Conservation (phyloP, 495 filamentous ascomycete species). For the Trichoderma virens region DNA sequence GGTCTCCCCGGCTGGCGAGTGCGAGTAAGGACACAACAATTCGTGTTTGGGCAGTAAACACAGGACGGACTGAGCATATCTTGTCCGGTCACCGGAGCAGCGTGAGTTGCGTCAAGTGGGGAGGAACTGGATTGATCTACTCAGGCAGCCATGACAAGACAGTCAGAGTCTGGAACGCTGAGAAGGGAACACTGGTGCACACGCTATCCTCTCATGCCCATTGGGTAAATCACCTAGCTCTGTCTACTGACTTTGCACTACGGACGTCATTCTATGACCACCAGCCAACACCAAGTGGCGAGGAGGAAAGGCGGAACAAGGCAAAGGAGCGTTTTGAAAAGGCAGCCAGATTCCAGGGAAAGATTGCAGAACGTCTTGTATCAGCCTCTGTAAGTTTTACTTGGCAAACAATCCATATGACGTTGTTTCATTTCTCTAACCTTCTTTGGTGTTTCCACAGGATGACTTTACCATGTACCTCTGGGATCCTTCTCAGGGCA, state of each 20-base stretch:
- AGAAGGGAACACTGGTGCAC: constrained; percentile 69
- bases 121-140: constrained; percentile 70
- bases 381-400: constrained; percentile 47
- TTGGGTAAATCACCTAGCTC: constrained; percentile 91
- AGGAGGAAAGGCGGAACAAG: constrained; percentile 63
- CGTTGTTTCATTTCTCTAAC: neutral
- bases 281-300: constrained; percentile 54
- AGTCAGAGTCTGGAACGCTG: constrained; percentile 83
- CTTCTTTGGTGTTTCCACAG: neutral
- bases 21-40: constrained; percentile 87
- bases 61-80: constrained; percentile 68
- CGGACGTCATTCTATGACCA: constrained; percentile 86
- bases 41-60: constrained; percentile 77
- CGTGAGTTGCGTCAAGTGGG: constrained; percentile 90
- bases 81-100: constrained; percentile 82
- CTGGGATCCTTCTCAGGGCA: constrained; percentile 77
- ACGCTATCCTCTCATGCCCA: constrained; percentile 78
- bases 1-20: constrained; percentile 73
- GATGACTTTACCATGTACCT: constrained; percentile 97
- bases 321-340: constrained; percentile 82
- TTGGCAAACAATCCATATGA: constrained; percentile 27
- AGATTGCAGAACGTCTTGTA: constrained; percentile 77
- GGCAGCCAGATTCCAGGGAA: constrained; percentile 70
- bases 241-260: constrained; percentile 89
- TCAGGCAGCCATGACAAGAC: constrained; percentile 74